These are phyloP conservation scores for Aureobasidium lini DNA, from an alignment of 2,329 filamentous ascomycete species.

Conservation along the genomic window DNA sequence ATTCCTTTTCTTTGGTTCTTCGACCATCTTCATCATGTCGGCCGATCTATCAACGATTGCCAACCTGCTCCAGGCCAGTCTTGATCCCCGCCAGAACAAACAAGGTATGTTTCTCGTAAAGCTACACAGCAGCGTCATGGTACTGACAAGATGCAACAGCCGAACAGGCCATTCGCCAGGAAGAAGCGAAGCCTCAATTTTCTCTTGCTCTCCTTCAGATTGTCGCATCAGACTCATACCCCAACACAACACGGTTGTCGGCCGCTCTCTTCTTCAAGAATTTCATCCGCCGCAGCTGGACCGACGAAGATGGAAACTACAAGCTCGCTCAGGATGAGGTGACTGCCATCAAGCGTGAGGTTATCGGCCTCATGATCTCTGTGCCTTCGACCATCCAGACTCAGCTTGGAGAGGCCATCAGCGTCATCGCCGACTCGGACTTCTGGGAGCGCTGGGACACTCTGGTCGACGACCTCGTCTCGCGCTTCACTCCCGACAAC, in stretches of 20 bases:
- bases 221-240: slow-evolving; percentile 66
- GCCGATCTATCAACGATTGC: slow-evolving; percentile 58
- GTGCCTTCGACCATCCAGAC: slow-evolving; percentile 82
- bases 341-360: slow-evolving; percentile 81
- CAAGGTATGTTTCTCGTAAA: slow-evolving; percentile 56
- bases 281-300: slow-evolving; percentile 90
- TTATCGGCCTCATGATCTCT: slow-evolving; percentile 93
- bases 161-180: slow-evolving; percentile 68
- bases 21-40: slow-evolving; percentile 42
- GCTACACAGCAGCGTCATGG: background rate
- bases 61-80: slow-evolving; percentile 80
- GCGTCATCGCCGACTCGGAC: slow-evolving; percentile 94
- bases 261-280: slow-evolving; percentile 97
- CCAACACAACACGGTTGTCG: slow-evolving; percentile 72
- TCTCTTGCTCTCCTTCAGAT: slow-evolving; percentile 82
- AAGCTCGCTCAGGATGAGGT: slow-evolving; percentile 80
- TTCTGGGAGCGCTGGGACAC: slow-evolving; percentile 96
- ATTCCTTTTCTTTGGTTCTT: background rate
- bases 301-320: slow-evolving; percentile 90
- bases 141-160: slow-evolving; percentile 47
- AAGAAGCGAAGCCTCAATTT: slow-evolving; percentile 79
- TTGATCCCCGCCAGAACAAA: slow-evolving; percentile 80
- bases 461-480: slow-evolving; percentile 88
- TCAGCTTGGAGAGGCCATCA: slow-evolving; percentile 93
- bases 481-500: slow-evolving; percentile 73